A percentile compares a stretch with the other conserved stretches of the same genome.
Evolutionary conservation across 2,329 filamentous ascomycete genomes (phyloP).

Genomic region (Talaromyces sp.): DNA sequence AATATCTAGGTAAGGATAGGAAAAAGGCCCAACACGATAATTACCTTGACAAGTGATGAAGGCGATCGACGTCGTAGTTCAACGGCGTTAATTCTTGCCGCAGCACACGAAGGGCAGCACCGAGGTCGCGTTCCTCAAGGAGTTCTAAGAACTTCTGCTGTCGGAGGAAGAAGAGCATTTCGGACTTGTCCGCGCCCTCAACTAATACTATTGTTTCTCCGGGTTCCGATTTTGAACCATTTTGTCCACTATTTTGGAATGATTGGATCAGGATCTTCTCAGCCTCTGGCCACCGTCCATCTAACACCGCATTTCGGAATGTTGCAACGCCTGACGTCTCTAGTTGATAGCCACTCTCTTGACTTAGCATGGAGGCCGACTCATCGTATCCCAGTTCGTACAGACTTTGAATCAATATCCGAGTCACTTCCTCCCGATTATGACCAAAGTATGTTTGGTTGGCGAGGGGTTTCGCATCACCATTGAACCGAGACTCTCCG

Average conservation of each 20-base stretch:
- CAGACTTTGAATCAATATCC: slow-evolving; percentile 88
- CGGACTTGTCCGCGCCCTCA: slow-evolving; percentile 71
- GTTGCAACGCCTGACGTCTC: slow-evolving; percentile 85
- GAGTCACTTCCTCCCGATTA: slow-evolving; percentile 87
- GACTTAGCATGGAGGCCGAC: slow-evolving; percentile 73
- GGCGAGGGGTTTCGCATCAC: slow-evolving; percentile 36
- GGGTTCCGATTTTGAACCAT: slow-evolving; percentile 25
- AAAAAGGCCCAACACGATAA: no score
- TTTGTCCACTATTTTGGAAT: slow-evolving; percentile 45
- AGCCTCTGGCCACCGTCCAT: slow-evolving; percentile 82
- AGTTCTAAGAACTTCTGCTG: slow-evolving; percentile 96
- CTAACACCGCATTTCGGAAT: slow-evolving; percentile 78
- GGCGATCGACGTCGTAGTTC: slow-evolving; percentile 72
- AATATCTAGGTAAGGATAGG: not conserved
- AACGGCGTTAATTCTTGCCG: slow-evolving; percentile 85
- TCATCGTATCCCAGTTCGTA: slow-evolving; percentile 82
- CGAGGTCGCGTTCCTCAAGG: slow-evolving; percentile 74
- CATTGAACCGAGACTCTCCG: slow-evolving; percentile 44
- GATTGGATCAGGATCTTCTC: slow-evolving; percentile 72
- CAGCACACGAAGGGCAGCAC: slow-evolving; percentile 76
- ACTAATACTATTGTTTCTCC: slow-evolving; percentile 70
- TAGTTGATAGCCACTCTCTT: slow-evolving; percentile 83
- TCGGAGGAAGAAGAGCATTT: slow-evolving; percentile 85
- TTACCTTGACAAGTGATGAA: slow-evolving; percentile 79
- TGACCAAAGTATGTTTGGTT: slow-evolving; percentile 73